Base-by-base conservation (phyloP, 1,139 yeast species). In the Ogataea hybrid region DNA sequence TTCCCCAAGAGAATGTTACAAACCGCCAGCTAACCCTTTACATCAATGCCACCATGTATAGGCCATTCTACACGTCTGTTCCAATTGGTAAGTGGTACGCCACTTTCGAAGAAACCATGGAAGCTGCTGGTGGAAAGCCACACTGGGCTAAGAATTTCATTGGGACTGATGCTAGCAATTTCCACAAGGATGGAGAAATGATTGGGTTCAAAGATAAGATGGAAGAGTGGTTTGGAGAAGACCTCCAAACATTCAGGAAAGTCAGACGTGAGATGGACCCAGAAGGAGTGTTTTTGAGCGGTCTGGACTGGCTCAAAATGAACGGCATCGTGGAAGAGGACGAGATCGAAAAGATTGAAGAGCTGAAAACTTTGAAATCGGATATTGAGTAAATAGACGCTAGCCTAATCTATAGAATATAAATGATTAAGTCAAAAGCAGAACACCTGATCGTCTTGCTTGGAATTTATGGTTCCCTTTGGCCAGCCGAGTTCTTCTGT, bases 81-180 rank as follows among this genome's bases (percentile, higher is more conserved):
- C 81, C 85, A 32, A 81, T 89, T 37, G 81, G 79, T 44, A 73
- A 79, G 51, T 92, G 97, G 96, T 92, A 77, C 65, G 75, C 77
- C 40, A 70, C 72, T n/a, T 92, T 92, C 63, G 98, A 92, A 64
- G 75, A 77, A 44, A 76, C 87, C 1, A 71, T 90, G 72, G 72
- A 73, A 41, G 79, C 77, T 27, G 90, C 84, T 17, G 90, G 86
- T 30, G 98, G 98, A 37, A 86, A 83, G 61, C 98, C 98, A 2
- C 98, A 92, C 62, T 92, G 98, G 98, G 98, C 98, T n/a, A 92
- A 92, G 71, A 90, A 90, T 65, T 92, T 89, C 61, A 73, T 89
- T 51, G 96, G 96, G 2, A 66, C 81, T 25, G 36, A 37, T 9
- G 21, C 31, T 17, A 36, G 28, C 6, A 23, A 17, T 12, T 32